These are phyloP conservation scores for Nannizziopsis arthrosporioides DNA, from an alignment of 2,329 filamentous ascomycete genomes.

Conservation along the genomic window DNA sequence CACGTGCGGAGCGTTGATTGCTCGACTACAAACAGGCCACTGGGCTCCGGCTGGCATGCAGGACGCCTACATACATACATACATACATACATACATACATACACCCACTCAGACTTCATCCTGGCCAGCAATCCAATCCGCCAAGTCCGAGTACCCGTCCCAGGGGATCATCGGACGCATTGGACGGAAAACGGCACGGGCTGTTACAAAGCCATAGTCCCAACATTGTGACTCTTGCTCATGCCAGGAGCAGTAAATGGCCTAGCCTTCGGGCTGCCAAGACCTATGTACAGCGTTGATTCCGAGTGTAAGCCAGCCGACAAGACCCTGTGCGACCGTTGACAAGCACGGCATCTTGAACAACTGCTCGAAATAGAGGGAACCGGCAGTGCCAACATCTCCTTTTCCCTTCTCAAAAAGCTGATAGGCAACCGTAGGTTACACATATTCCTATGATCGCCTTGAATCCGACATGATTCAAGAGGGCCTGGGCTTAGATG, in stretches of 20 bases:
- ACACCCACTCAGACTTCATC: too few relatives aligned
- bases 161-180: not conserved
- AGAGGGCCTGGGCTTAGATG: too few relatives aligned
- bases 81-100: not conserved
- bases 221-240: not conserved
- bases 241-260: not conserved
- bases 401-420: not conserved
- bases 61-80: not conserved
- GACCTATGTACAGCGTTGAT: conserved; percentile 1
- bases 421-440: not conserved
- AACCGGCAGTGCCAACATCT: not conserved
- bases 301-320: conserved; percentile 3
- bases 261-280: conserved; percentile 7
- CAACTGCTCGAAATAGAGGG: not conserved
- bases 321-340: conserved; percentile 8
- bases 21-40: too few relatives aligned
- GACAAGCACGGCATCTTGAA: not conserved
- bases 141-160: not conserved
- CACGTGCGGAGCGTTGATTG: too few relatives aligned
- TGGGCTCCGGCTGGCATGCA: not conserved
- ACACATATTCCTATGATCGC: conserved; percentile 3
- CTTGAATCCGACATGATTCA: not conserved
- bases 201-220: not conserved
- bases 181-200: conserved; percentile 1
- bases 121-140: too few relatives aligned